Conservation (phyloP, 1,139 yeast species). For the Yamadazyma friedrichii region DNA sequence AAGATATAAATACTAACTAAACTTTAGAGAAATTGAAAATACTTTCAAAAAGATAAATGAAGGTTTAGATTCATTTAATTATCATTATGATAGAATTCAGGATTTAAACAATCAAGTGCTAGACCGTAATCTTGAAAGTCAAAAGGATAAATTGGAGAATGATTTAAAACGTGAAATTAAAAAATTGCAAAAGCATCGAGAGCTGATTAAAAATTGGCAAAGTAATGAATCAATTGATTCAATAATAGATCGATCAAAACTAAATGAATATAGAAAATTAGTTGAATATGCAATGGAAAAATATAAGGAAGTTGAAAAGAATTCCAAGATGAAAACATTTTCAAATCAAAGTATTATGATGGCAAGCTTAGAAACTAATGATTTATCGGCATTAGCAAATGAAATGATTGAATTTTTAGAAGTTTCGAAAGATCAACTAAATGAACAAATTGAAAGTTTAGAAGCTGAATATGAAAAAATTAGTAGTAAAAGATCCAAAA, state of each 20-base stretch:
- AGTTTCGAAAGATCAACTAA: conserved; percentile 29
- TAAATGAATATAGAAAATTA: conserved; percentile 40
- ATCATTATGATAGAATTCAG: conserved; percentile 46
- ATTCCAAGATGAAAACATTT: conserved; percentile 45
- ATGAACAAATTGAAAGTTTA: conserved; percentile 35
- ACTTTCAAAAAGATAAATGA: conserved; percentile 92
- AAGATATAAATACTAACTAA: conserved; percentile 17
- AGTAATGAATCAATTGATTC: conserved; percentile 48
- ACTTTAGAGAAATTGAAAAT: conserved; percentile 78
- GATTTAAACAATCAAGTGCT: conserved; percentile 31
- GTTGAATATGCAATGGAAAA: conserved; percentile 53
- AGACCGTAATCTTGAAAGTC: conserved; percentile 84
- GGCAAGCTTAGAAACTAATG: conserved; percentile 38
- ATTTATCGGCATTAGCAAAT: conserved; percentile 34
- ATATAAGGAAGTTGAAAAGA: conserved; percentile 47
- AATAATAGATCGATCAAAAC: conserved; percentile 34
- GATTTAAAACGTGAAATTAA: conserved; percentile 96
- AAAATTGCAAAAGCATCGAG: conserved; percentile 89
- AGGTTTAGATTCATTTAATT: conserved; percentile 79
- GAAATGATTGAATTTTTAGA: conserved; percentile 35
- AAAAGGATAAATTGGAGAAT: conserved; percentile 88
- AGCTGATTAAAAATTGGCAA: conserved; percentile 92
- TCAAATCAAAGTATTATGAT: conserved; percentile 48
- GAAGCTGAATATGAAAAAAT: conserved; percentile 39
- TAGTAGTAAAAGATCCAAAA: conserved; percentile 39